Conservation (phyloP, 2,329 filamentous ascomycete genomes). For the Keithomyces neogunnii region DNA sequence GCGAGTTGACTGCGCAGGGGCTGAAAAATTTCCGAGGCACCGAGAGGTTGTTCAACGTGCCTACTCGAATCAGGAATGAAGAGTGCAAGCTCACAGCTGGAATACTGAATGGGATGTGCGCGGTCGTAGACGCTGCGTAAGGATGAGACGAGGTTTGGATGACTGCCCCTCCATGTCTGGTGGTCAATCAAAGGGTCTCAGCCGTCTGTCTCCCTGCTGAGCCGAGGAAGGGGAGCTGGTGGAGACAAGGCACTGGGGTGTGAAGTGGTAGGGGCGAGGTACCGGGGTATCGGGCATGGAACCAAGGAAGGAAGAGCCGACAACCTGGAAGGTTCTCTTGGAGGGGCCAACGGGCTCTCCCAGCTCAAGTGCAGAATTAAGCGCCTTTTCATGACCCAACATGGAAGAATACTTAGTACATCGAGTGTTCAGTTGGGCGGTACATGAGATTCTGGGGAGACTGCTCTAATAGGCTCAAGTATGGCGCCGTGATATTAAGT, state of each 20-base stretch:
- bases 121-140: neutral
- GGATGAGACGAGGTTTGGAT: neutral
- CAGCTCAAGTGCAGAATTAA: too few species aligned
- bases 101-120: neutral
- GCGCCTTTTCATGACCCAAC: too few species aligned
- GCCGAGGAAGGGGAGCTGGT: slow-evolving; percentile 6
- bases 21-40: neutral
- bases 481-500: too few species aligned
- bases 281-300: neutral
- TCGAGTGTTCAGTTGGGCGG: too few species aligned
- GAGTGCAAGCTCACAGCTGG: neutral
- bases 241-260: neutral
- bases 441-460: too few species aligned
- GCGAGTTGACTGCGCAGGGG: slow-evolving; percentile 5
- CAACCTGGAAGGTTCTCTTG: neutral
- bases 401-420: too few species aligned
- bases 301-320: neutral
- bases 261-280: neutral
- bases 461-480: too few species aligned
- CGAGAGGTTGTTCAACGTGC: neutral
- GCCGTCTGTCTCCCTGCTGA: slow-evolving; percentile 2
- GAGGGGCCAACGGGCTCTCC: neutral
- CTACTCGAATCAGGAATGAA: neutral
- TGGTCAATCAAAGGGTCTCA: neutral
- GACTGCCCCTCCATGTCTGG: slow-evolving; percentile 3